Base-by-base conservation (phyloP, 2,329 filamentous ascomycete genomes). In the Aspergillus latus region DNA sequence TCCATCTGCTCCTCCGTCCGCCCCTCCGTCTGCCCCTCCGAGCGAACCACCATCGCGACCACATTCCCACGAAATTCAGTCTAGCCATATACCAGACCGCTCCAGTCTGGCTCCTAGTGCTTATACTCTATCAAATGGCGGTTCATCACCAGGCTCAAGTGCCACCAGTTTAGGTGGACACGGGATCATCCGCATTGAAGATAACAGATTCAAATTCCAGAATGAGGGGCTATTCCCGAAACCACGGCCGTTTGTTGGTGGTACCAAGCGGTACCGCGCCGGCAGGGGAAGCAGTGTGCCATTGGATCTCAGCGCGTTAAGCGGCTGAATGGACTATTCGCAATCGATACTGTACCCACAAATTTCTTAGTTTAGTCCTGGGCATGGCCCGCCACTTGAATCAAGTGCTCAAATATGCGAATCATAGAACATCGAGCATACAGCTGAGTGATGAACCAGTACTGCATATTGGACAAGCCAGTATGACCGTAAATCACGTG, bases 261-360 rank as follows among this genome's bases (percentile, higher is more conserved):
- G 84, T 3, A 76, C 82, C 16, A 92, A 88, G 71, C 86, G 85
- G 70, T 99, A 97, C 74, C 82, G 93, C 60, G 94, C 94, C 36
- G 94, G 94, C 7, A 84, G 93, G 69, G 93, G 92, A 32, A 97
- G 92, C 76, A 97, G 90, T 78, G 92, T 97, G 64, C 94, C 94
- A 29, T 78, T 97, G 65, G 90, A 97, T 78, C 74, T 99, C 69
- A 84, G 62, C 55, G 68, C 69, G 46, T 64, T 74, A 61, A 64
- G 63, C 56, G 68, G 69, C 28, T 74, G 58, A 29, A 32, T 16
- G 43, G 30, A 45, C 10, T 43, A 37, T 42, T 43, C 32, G 9
- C 30, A 52, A 52, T 52, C 16, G 34, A 40, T 40, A 45, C 40
- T 37, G 37, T 47, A 48, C 7, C 44, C 46, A 40, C 45, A 26